Evolutionary conservation across 805 yeast genomes (phyloP), one percentile per base, ranked within the genome.

Genomic region (Kodamaea lidongshanica): DNA sequence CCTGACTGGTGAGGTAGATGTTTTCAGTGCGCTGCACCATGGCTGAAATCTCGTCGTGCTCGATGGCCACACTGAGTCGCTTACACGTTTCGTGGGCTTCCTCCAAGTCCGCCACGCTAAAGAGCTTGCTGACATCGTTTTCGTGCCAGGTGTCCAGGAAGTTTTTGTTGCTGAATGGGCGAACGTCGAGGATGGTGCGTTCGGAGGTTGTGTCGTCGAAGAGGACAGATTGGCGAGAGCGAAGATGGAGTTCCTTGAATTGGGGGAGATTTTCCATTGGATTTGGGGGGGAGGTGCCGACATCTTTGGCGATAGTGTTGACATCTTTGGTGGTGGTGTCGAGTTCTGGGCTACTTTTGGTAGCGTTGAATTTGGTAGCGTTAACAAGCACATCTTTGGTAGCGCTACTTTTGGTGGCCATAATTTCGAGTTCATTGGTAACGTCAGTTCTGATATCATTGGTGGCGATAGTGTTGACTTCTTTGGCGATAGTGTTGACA

Each of bases 1-100:
- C 23, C 13, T 32, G 22, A 3, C 28, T 27, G 12, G 33, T 21
- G 23, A 35, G 13, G 23, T 31, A 35, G 6, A 35, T 30, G n/a
- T 16, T 18, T 18, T 18, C 21, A 20, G 9, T 19, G 4, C 20
- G n/a, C 6, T 22, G 18, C 10, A 28, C 16, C 16, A 14, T 19
- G 12, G 17, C 8, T 9, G 23, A 18, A 13, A 28, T 28, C 16
- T 28, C 31, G 14, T 28, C 23, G 13, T 28, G 31, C 12, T 28
- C 31, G 16, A 28, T 22, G 11, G 19, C 31, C 14, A 22, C 26
- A 21, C 25, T 28, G 16, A 28, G 12, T 10, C 8, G 4, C 16
- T 28, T 20, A 15, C 26, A 28, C n/a, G 19, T 21, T 6, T 16
- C 4, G 21, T 27, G 19, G 12, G 30, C 22, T 6, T 12, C 11